A percentile compares a stretch with the other conserved stretches of the same genome.
phyloP scores from a whole-genome alignment of 1,139 yeast species.

The Geotrichum candidum region DNA sequence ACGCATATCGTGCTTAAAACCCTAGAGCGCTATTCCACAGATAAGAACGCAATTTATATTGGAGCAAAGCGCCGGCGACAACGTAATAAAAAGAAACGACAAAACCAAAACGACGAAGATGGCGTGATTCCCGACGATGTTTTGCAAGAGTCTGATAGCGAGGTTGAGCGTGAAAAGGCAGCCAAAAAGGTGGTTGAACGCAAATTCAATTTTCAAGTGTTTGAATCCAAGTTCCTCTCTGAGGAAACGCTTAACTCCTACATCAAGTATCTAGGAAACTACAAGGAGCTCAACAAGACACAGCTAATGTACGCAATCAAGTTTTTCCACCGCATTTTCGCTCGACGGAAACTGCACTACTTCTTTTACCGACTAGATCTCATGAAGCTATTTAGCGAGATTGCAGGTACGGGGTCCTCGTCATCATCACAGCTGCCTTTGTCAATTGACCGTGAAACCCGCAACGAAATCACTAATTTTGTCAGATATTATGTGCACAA shows the following conservation, averaged over 20 bases:
- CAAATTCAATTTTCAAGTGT: constrained; percentile 45
- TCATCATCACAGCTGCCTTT: not conserved
- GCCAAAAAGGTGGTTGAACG: constrained; percentile 43
- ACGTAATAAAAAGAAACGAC: constrained; percentile 30
- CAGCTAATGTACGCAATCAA: constrained; percentile 61
- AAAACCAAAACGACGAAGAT: constrained; percentile 30
- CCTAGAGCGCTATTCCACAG: constrained; percentile 59
- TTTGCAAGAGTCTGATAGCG: constrained; percentile 40
- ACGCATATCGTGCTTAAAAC: constrained; percentile 62
- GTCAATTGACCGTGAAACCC: constrained; percentile 1
- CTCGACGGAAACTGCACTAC: constrained; percentile 54
- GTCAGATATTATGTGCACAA: constrained; percentile 61
- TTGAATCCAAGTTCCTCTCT: constrained; percentile 38
- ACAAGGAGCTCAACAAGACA: constrained; percentile 53
- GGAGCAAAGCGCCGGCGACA: constrained; percentile 41
- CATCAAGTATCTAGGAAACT: constrained; percentile 48
- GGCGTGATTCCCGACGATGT: constrained; percentile 45
- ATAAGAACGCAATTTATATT: constrained; percentile 54
- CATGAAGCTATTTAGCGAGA: constrained; percentile 48
- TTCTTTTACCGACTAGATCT: constrained; percentile 71
- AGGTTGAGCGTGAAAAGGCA: constrained; percentile 32
- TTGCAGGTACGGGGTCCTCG: constrained; percentile 30
- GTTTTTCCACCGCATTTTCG: constrained; percentile 68
- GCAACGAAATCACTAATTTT: constrained; percentile 39
- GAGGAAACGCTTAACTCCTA: constrained; percentile 46